Evolutionary conservation across 768 basidiomycete species (phyloP).

Genomic region (Lentinula raphanica): DNA sequence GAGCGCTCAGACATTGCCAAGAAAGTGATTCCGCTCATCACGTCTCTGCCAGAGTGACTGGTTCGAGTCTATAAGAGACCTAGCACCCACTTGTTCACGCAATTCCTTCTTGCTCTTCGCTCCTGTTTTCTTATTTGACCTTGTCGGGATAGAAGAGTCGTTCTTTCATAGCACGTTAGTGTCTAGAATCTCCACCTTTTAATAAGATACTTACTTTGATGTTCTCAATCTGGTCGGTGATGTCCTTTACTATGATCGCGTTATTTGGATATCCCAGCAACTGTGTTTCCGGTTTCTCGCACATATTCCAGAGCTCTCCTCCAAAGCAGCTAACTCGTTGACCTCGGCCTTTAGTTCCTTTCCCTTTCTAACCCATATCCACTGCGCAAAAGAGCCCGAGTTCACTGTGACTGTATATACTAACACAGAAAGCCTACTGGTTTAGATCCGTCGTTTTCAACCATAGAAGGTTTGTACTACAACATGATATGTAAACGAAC

Average conservation of each 20-base stretch:
- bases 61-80: too few relatives aligned
- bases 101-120: constrained; percentile 71
- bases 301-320: constrained; percentile 35
- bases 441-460: constrained; percentile 71
- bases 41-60: too few relatives aligned
- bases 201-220: constrained; percentile 44
- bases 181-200: background rate
- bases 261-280: background rate
- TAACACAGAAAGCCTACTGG: constrained; percentile 42
- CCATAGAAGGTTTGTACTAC: constrained; percentile 73
- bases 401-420: too few relatives aligned
- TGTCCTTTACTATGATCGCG: constrained; percentile 43
- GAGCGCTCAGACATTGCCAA: too few relatives aligned
- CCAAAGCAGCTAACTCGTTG: constrained; percentile 13
- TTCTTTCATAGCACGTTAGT: constrained; percentile 33
- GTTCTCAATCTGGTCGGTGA: constrained; percentile 50
- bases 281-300: background rate
- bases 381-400: constrained; percentile 43
- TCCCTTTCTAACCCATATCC: constrained; percentile 54
- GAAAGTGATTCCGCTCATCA: too few relatives aligned
- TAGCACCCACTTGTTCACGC: constrained; percentile 53
- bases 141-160: constrained; percentile 58
- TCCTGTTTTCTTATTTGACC: constrained; percentile 68
- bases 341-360: constrained; percentile 12
- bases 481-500: background rate